Evolutionary conservation across 495 filamentous ascomycete genomes (phyloP).

Genomic region (Neurospora sp.): DNA sequence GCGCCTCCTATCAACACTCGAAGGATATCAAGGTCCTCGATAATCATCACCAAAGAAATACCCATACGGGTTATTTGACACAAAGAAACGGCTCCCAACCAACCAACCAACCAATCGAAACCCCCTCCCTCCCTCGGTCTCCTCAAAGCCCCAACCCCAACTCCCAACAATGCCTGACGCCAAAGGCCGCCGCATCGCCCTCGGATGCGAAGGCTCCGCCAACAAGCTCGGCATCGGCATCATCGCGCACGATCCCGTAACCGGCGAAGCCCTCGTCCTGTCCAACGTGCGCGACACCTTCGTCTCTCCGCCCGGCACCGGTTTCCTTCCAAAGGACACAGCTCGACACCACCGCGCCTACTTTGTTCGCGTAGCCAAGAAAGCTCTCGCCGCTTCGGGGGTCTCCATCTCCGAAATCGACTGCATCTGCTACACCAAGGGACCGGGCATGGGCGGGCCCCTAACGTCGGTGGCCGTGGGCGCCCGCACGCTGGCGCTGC

Average conservation of each 20-base stretch:
- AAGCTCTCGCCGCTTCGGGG: constrained; percentile 60
- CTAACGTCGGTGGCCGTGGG: constrained; percentile 81
- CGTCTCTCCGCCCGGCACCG: constrained; percentile 80
- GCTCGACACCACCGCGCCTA: constrained; percentile 81
- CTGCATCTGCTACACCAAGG: constrained; percentile 92
- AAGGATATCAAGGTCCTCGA: not conserved
- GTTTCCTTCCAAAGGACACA: constrained; percentile 94
- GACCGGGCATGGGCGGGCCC: constrained; percentile 93
- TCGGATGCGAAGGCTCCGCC: constrained; percentile 93
- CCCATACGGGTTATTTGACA: not conserved
- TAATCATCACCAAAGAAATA: not conserved
- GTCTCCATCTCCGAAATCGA: constrained; percentile 56
- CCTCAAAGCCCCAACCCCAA: not conserved
- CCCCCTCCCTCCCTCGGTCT: not conserved
- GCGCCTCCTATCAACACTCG: not conserved
- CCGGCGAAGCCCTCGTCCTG: constrained; percentile 61
- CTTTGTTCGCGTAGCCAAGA: constrained; percentile 70
- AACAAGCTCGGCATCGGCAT: constrained; percentile 96
- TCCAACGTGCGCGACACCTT: constrained; percentile 94
- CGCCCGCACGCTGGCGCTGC: constrained; percentile 67
- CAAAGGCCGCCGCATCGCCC: constrained; percentile 47
- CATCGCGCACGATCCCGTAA: constrained; percentile 62
- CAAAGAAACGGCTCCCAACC: not conserved
- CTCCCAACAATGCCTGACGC: constrained; percentile 1
- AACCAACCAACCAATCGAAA: not conserved